Conservation (phyloP, 805 yeast genomes). For the Saturnispora ahearnii region DNA sequence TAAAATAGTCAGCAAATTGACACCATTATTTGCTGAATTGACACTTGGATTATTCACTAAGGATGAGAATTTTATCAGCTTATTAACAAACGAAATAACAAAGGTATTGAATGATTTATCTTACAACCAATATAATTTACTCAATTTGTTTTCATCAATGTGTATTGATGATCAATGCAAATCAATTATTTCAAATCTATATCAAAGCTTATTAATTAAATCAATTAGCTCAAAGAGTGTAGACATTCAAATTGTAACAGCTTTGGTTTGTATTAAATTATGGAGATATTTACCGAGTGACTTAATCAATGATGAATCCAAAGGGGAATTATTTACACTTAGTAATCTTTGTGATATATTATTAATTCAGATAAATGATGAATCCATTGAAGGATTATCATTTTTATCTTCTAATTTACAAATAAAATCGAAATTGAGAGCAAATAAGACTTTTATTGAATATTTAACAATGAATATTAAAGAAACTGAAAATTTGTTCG, state of each 20-base stretch:
- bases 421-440: slow-evolving; percentile 29
- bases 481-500: slow-evolving; percentile 23
- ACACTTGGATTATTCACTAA: slow-evolving; percentile 16
- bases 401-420: slow-evolving; percentile 29
- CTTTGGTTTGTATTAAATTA: slow-evolving; percentile 32
- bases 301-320: slow-evolving; percentile 15
- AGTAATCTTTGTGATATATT: slow-evolving; percentile 24
- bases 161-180: slow-evolving; percentile 46
- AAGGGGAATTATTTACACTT: slow-evolving; percentile 26
- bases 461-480: slow-evolving; percentile 13
- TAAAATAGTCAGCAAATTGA: slow-evolving; percentile 15
- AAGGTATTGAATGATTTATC: not conserved
- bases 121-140: slow-evolving; percentile 14
- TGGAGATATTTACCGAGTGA: slow-evolving; percentile 42
- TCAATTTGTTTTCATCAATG: slow-evolving; percentile 34
- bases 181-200: slow-evolving; percentile 36
- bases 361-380: slow-evolving; percentile 23
- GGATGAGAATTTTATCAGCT: slow-evolving; percentile 14
- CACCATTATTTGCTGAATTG: slow-evolving; percentile 16
- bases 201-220: slow-evolving; percentile 32
- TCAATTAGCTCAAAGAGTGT: slow-evolving; percentile 21
- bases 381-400: slow-evolving; percentile 29
- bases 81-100: slow-evolving; percentile 20
- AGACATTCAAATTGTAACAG: slow-evolving; percentile 19
- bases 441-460: slow-evolving; percentile 26